A percentile compares a stretch with the other conserved stretches of the same genome.
Evolutionary conservation across 2,329 filamentous ascomycete species (phyloP).

Genomic region (Aspergillus sp.): DNA sequence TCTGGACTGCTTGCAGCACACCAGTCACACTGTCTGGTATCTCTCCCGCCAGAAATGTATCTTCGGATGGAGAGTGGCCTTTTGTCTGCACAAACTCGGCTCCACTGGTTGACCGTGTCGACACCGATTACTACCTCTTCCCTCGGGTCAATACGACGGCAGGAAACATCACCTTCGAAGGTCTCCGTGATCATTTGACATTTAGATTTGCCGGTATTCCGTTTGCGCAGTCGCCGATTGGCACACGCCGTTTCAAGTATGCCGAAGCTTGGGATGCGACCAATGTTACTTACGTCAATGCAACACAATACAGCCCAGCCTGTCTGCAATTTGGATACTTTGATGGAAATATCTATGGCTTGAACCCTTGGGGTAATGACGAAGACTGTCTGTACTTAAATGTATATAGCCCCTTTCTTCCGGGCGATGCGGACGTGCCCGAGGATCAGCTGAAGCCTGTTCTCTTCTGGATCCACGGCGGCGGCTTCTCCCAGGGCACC

Average conservation of each 20-base stretch:
- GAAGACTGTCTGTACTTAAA: constrained; percentile 55
- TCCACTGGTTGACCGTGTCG: background rate
- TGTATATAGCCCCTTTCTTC: constrained; percentile 51
- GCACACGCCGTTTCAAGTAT: constrained; percentile 50
- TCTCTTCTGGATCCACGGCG: constrained; percentile 59
- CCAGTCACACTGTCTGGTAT: background rate
- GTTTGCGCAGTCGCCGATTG: constrained; percentile 42
- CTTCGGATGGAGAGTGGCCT: background rate
- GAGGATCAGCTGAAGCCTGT: constrained; percentile 48
- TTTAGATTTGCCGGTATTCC: constrained; percentile 52
- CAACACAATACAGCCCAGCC: constrained; percentile 52
- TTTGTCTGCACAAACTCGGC: background rate
- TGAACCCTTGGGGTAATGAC: constrained; percentile 28
- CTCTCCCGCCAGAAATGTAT: background rate
- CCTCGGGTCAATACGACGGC: background rate
- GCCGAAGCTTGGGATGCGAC: constrained; percentile 47
- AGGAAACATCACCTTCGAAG: constrained; percentile 21
- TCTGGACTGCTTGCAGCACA: background rate
- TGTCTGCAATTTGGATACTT: constrained; percentile 43
- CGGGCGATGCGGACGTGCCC: constrained; percentile 37
- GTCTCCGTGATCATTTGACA: constrained; percentile 56
- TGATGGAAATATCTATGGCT: background rate
- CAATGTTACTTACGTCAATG: constrained; percentile 44
- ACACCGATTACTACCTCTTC: background rate
- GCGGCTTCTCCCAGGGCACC: constrained; percentile 56